phyloP scores from a whole-genome alignment of 2,329 filamentous ascomycete genomes.

The Talaromyces sp. region DNA sequence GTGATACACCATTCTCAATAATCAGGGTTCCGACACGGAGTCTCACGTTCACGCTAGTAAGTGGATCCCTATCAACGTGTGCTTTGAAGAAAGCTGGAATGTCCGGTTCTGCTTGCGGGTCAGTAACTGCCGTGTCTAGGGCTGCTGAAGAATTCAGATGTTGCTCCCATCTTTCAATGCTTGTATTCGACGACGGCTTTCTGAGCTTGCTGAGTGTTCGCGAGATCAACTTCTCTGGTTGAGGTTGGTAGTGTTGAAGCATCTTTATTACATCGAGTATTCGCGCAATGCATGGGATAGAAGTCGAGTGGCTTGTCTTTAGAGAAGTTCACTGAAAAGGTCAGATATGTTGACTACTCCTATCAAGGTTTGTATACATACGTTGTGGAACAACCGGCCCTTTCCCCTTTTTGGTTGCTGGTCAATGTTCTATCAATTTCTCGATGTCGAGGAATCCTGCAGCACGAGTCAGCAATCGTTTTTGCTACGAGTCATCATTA shows the following conservation, averaged over 20 bases:
- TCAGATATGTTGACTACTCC: background rate
- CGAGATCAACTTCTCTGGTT: background rate
- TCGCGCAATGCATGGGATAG: conserved; percentile 16
- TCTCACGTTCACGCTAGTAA: conserved; percentile 42
- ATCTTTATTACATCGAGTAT: conserved; percentile 10
- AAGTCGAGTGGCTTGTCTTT: background rate
- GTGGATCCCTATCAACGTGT: conserved; percentile 34
- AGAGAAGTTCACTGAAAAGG: background rate
- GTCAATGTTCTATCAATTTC: conserved; percentile 37
- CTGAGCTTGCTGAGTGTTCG: background rate
- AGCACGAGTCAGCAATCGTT: conserved; percentile 8
- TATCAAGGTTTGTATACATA: conserved; percentile 4
- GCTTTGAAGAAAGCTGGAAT: conserved; percentile 32
- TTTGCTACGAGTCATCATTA: background rate
- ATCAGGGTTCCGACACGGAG: conserved; percentile 40
- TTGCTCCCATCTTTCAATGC: background rate
- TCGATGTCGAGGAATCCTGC: conserved; percentile 38
- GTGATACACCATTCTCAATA: conserved; percentile 39
- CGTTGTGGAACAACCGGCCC: conserved; percentile 24
- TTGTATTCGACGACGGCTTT: background rate
- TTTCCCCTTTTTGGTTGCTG: conserved; percentile 24
- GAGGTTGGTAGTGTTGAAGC: background rate
- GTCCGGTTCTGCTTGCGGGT: conserved; percentile 22
- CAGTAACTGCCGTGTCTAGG: background rate
- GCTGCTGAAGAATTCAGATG: background rate